These are phyloP conservation scores for Triglochin maritima DNA, from an alignment of 106 monocot genomes.

Conservation along the genomic window DNA sequence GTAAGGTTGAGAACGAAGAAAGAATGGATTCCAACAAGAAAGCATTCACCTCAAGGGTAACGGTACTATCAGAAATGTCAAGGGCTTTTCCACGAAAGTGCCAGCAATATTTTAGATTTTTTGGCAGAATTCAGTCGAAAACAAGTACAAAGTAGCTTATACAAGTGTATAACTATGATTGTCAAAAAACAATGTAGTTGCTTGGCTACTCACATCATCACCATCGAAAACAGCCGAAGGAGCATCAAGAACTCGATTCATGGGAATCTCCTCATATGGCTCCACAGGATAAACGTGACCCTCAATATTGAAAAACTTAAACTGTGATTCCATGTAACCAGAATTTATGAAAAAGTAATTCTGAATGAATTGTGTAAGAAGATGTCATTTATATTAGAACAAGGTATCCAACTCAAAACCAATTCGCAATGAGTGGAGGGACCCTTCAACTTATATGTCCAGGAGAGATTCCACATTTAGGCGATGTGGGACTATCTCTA, in stretches of 20 bases:
- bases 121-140: background rate
- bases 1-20: too few relatives aligned
- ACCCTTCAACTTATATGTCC: too few relatives aligned
- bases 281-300: slow-evolving; percentile 97
- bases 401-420: too few relatives aligned
- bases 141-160: slow-evolving; percentile 36
- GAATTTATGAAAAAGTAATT: too few relatives aligned
- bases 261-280: slow-evolving; percentile 44
- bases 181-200: too few relatives aligned
- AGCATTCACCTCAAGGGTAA: slow-evolving; percentile 69
- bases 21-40: background rate
- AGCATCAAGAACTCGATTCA: slow-evolving; percentile 91
- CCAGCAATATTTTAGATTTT: slow-evolving; percentile 86
- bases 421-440: too few relatives aligned
- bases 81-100: slow-evolving; percentile 85
- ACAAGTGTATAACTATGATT: slow-evolving; percentile 71
- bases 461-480: too few relatives aligned
- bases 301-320: slow-evolving; percentile 23
- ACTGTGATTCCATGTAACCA: too few relatives aligned
- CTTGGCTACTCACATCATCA: slow-evolving; percentile 45
- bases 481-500: too few relatives aligned
- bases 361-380: too few relatives aligned
- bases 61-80: slow-evolving; percentile 96
- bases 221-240: slow-evolving; percentile 79
- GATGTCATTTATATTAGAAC: too few relatives aligned